Conservation (phyloP, 441 rosid genomes). For the Erodium moschatum region DNA sequence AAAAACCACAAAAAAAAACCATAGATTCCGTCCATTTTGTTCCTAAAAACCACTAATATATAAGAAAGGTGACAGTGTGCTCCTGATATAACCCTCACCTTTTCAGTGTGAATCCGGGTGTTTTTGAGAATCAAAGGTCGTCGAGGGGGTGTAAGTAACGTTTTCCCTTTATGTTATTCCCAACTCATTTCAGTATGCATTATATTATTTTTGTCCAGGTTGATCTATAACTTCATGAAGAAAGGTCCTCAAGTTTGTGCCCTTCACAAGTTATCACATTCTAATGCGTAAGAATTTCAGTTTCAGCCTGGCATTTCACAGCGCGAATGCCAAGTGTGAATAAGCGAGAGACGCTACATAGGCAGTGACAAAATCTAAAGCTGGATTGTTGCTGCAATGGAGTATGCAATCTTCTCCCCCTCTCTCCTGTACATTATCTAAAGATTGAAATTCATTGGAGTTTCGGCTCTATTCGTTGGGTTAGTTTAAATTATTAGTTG, state of each 20-base stretch:
- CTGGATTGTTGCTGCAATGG: slow-evolving; percentile 12
- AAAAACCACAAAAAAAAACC: too few species aligned
- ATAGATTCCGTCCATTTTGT: too few species aligned
- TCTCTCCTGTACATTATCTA: slow-evolving; percentile 50
- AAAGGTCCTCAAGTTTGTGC: neutral
- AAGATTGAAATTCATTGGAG: slow-evolving; percentile 46
- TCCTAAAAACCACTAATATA: too few species aligned
- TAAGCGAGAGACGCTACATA: too few species aligned
- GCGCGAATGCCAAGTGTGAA: too few species aligned
- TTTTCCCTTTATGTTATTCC: neutral
- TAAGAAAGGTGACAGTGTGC: too few species aligned
- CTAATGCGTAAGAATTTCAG: slow-evolving; percentile 12
- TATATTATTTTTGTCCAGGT: slow-evolving; percentile 34
- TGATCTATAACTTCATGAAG: slow-evolving; percentile 23
- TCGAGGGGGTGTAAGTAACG: too few species aligned
- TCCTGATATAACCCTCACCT: too few species aligned
- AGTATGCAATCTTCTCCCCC: slow-evolving; percentile 21
- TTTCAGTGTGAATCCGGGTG: too few species aligned
- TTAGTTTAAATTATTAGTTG: slow-evolving; percentile 12
- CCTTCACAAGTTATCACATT: slow-evolving; percentile 8
- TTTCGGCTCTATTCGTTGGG: slow-evolving; percentile 17
- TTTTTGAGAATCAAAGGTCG: too few species aligned
- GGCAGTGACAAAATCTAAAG: too few species aligned
- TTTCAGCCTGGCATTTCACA: slow-evolving; percentile 12
- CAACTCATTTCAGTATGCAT: neutral